Conservation (phyloP, 495 filamentous ascomycete species). For the Aspergillus ostianus region DNA sequence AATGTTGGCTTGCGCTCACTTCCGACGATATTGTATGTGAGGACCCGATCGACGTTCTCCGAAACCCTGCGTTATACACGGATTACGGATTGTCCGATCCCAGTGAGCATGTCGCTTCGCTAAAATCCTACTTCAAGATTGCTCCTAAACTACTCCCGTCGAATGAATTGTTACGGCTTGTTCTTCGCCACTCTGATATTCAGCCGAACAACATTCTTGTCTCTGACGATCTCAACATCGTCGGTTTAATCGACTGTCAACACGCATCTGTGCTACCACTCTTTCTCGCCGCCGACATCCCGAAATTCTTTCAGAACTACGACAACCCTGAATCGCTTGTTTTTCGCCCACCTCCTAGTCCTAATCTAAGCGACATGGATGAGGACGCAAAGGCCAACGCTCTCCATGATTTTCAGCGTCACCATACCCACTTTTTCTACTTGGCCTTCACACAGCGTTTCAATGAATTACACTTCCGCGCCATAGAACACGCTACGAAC, state of each 20-base stretch:
- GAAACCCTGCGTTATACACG: conserved; percentile 4
- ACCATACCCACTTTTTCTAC: conserved; percentile 13
- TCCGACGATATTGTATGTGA: conserved; percentile 6
- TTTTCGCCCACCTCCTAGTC: conserved; percentile 3
- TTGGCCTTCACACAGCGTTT: conserved; percentile 10
- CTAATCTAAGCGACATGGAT: conserved; percentile 9
- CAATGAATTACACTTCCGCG: conserved; percentile 11
- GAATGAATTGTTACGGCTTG: conserved; percentile 8
- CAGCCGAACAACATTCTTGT: conserved; percentile 14
- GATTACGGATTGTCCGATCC: conserved; percentile 9
- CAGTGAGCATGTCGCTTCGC: conserved; percentile 11
- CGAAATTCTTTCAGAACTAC: conserved; percentile 11
- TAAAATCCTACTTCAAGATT: conserved; percentile 10
- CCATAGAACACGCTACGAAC: conserved; percentile 7
- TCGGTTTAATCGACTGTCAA: conserved; percentile 15
- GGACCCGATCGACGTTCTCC: conserved; percentile 12
- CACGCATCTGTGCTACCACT: conserved; percentile 8
- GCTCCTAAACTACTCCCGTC: conserved; percentile 6
- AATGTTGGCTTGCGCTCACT: conserved; percentile 1
- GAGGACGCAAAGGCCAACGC: conserved; percentile 10
- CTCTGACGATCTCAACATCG: conserved; percentile 11
- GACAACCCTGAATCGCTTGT: conserved; percentile 8
- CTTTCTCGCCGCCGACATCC: conserved; percentile 8
- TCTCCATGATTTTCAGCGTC: conserved; percentile 12
- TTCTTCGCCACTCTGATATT: conserved; percentile 11